Conservation (phyloP, 805 yeast genomes). For the Hanseniaspora pseudoguilliermondii region DNA sequence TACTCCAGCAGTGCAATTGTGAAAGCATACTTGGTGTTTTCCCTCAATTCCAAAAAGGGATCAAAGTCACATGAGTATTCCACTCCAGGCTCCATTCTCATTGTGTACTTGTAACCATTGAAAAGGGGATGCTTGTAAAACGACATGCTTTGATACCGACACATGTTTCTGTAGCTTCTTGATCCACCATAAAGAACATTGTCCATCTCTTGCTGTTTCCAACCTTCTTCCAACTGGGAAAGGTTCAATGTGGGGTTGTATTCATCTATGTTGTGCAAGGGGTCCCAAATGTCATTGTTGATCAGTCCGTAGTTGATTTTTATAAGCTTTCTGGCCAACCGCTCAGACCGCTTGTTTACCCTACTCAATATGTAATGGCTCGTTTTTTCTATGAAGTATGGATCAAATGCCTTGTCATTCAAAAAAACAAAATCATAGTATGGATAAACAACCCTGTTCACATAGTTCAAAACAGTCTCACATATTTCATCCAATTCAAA, state of each 20-base stretch:
- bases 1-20: constrained; percentile 75
- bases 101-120: constrained; percentile 66
- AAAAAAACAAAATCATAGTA: constrained; percentile 68
- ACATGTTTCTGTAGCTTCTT: constrained; percentile 77
- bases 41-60: constrained; percentile 70
- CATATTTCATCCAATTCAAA: constrained; percentile 1
- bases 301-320: constrained; percentile 52
- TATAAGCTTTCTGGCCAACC: constrained; percentile 29
- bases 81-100: constrained; percentile 91
- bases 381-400: constrained; percentile 50
- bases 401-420: constrained; percentile 58
- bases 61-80: constrained; percentile 85
- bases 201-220: constrained; percentile 33
- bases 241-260: constrained; percentile 43
- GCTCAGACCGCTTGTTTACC: not conserved
- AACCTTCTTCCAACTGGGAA: constrained; percentile 36
- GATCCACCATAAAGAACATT: constrained; percentile 55
- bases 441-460: not conserved
- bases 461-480: not conserved
- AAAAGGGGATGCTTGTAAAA: constrained; percentile 71
- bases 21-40: constrained; percentile 68
- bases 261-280: constrained; percentile 33
- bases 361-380: constrained; percentile 16
- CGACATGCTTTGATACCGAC: constrained; percentile 83
- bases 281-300: constrained; percentile 62